Conservation (phyloP, 2,329 filamentous ascomycete species). For the Metarhizium robertsii region DNA sequence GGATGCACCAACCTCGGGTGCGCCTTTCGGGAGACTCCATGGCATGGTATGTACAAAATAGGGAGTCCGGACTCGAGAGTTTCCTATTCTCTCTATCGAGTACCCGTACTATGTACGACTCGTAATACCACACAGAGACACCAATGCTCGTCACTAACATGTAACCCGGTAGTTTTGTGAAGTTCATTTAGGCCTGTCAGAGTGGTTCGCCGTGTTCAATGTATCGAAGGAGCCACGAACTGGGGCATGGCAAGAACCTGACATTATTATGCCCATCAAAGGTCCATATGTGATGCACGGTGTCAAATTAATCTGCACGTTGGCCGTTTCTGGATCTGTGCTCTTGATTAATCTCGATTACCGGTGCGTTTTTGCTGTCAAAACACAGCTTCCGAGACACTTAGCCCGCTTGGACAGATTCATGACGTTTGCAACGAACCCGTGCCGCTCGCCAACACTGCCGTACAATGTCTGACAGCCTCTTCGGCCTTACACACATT, state of each 20-base stretch:
- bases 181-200: background rate
- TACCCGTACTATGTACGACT: background rate
- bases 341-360: background rate
- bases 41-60: background rate
- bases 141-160: too few species aligned
- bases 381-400: too few species aligned
- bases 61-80: background rate
- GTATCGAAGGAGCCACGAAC: background rate
- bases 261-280: background rate
- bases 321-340: background rate
- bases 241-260: background rate
- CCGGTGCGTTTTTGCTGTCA: too few species aligned
- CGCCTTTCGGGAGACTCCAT: background rate
- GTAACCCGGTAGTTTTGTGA: background rate
- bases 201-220: background rate
- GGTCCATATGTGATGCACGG: background rate
- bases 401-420: background rate
- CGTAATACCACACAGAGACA: too few species aligned
- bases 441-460: too few species aligned
- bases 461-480: too few species aligned
- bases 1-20: background rate
- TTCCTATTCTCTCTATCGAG: background rate
- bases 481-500: too few species aligned
- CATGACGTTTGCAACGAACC: too few species aligned
- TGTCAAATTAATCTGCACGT: background rate